Base-by-base conservation (phyloP, 257 asterid species). In the Plectranthus barbatus region DNA sequence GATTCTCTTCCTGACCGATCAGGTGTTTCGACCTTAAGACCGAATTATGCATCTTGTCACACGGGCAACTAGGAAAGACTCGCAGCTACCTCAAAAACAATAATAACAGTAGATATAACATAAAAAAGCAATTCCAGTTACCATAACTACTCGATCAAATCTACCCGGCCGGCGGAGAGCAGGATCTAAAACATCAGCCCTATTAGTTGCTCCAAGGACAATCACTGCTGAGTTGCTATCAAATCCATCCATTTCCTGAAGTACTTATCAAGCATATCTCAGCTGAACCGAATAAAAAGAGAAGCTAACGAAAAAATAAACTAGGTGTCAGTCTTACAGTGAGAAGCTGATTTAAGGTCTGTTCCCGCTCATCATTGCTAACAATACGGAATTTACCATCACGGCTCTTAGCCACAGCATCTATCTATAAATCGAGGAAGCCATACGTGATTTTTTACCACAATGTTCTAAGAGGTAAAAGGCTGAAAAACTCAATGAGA, bases 171-270 rank as follows among this genome's bases (percentile, higher is more conserved):
- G 95, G 54, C 95, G 91, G 60, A 93, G 97, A 62, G 97, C 99
- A 41, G 96, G 97, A 75, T 93, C 97, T 68, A 93, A 77, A 54
- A 93, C 97, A 81, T 93, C 99, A 47, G 97, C 83, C 62, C 99
- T 84, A 74, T 93, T 93, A 45, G 99, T 93, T 42, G 99, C 97
- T 66, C 99, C 99, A 66, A 93, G 95, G 71, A 93, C 99, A 72
- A 90, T 93, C 53, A 93, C 99, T 31, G 99, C 95, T 55, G 97
- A 84, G 64, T 84, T 93, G 79, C 99, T 93, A 76, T 93, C 99
- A 77, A 93, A 93, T 36, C 99, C 99, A 81, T 93, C 99, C 99
- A 93, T 93, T 76, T 93, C 99, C 97, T 93, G 87, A 86, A 70
- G 69, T 31, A 64, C 40, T 49, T 56, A 66, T 62, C 62, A 72